phyloP scores from a whole-genome alignment of 2,329 filamentous ascomycete species.

The Stachybotrys elegans region DNA sequence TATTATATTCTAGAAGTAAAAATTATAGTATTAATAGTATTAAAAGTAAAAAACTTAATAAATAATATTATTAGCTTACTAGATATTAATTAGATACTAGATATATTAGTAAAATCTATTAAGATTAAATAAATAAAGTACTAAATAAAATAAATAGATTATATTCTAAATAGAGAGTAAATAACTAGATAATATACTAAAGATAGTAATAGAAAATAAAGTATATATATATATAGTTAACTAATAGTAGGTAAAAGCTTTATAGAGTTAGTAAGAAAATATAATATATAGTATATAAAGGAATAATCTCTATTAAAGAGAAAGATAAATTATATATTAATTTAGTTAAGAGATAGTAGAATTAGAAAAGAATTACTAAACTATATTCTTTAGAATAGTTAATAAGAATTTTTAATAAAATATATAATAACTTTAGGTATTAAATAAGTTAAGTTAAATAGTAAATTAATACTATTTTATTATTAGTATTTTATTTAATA shows the following conservation, averaged over 20 bases:
- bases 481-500: not conserved
- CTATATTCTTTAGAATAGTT: not conserved
- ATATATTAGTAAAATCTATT: not conserved
- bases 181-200: slow-evolving; percentile 1
- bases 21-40: slow-evolving; percentile 2
- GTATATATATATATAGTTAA: not conserved
- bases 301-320: not conserved
- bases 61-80: not conserved
- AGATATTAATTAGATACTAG: not conserved
- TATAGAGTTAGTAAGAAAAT: not conserved
- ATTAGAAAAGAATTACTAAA: not conserved
- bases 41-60: not conserved
- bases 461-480: not conserved
- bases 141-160: not conserved
- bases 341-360: not conserved
- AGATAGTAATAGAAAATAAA: not conserved
- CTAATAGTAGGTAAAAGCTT: not conserved
- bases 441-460: not conserved
- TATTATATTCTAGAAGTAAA: not conserved
- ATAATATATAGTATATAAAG: slow-evolving; percentile 2
- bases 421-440: not conserved
- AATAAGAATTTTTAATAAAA: not conserved
- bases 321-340: not conserved
- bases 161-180: not conserved
- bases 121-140: not conserved